Base-by-base conservation (phyloP, 2,329 filamentous ascomycete genomes). In the Exophiala spinifera region DNA sequence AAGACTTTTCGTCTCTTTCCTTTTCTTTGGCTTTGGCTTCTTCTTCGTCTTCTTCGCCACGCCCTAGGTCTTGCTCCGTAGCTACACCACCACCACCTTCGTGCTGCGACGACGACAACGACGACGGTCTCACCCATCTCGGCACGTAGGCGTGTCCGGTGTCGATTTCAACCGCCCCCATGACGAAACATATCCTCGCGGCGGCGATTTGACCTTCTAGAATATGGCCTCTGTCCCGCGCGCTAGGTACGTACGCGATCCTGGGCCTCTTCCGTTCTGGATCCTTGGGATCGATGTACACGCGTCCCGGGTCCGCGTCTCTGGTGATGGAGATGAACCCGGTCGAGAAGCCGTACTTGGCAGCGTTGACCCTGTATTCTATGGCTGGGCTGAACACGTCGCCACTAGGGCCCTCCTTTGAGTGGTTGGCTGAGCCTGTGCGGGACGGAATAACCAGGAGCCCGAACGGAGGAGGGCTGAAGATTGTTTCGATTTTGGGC, bases 111-210 rank as follows among this genome's bases (percentile, higher is more conserved):
- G 39, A 28, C 8, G 46, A 15, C 13, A 10, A 33, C 17, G 25
- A 20, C 33, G 45, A 49, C 1, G 50, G 52, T 11, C 82, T 79
- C 25, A 80, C 68, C 66, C 91, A 96, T 0, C 85, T 79, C 28
- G 79, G 74, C 33, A 89, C 69, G 8, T 82, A 83, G 0, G 82
- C 79, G 17, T 88, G 76, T 3, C 78, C 75, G 0, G 85, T 76
- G 66, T 86, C 82, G 66, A 96, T 91, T 70, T 95, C 89, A n/a
- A 74, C 77, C 0, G 91, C 92, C 20, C 91, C 90, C 37, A 83
- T 79, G 43, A 90, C 80, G 68, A 91, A 92, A 59, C 85, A 82
- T 37, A 96, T 84, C 68, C 91, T 89, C 31, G 86, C 84, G 1
- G 87, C 74, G 2, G 83, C 88, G 46, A 91, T 68, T 5, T 90